Evolutionary conservation across 805 yeast species (phyloP).

Genomic region (Candida hispaniensis): DNA sequence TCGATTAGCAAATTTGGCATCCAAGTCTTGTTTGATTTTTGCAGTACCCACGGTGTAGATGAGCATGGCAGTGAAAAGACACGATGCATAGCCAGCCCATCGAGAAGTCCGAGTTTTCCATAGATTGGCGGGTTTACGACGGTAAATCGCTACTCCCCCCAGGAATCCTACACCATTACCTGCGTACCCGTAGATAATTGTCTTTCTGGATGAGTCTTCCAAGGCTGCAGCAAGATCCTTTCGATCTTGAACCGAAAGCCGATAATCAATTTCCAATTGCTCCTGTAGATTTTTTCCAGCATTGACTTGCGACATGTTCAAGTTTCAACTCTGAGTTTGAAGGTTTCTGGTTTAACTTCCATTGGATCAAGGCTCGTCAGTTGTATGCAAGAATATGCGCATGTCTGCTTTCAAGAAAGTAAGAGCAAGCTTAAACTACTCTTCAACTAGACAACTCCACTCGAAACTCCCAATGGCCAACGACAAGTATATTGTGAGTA

Average conservation of each 20-base stretch:
- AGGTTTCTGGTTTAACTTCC: no score
- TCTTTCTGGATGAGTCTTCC: conserved; percentile 7
- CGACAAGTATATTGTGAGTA: no score
- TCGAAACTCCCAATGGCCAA: no score
- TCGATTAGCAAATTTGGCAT: conserved; percentile 1
- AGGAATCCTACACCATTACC: conserved; percentile 6
- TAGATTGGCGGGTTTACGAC: conserved; percentile 7
- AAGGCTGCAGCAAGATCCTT: conserved; percentile 12
- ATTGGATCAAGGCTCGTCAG: no score
- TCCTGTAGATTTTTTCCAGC: conserved; percentile 5
- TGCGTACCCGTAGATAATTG: conserved; percentile 9
- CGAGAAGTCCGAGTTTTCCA: conserved; percentile 1
- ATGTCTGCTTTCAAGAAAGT: no score
- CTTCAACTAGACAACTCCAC: no score
- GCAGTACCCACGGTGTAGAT: conserved; percentile 1
- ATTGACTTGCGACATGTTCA: no score
- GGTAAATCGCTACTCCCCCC: conserved; percentile 10
- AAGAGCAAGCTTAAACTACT: no score
- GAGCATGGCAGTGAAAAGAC: conserved; percentile 4
- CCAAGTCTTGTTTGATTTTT: background rate
- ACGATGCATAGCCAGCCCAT: conserved; percentile 1
- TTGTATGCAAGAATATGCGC: no score
- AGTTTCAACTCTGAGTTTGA: no score
- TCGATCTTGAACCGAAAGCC: conserved; percentile 10
- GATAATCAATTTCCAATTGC: conserved; percentile 6